Base-by-base conservation (phyloP, 2,329 filamentous ascomycete genomes). In the Cytospora piceae region DNA sequence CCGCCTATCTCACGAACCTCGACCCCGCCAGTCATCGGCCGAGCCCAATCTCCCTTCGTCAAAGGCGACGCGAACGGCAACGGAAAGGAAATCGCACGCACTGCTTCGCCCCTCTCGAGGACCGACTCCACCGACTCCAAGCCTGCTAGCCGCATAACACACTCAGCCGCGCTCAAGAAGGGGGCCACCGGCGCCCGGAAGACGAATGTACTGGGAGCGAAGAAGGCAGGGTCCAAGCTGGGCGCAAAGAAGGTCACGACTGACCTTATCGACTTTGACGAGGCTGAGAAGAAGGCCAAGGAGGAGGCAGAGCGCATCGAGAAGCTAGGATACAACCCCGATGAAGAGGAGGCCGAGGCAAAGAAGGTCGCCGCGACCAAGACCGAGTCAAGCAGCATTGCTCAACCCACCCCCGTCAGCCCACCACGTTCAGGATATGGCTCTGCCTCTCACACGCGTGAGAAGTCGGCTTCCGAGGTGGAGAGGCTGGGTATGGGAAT, bases 281-380 rank as follows among this genome's bases (percentile, higher is more conserved):
- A 94, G 77, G 95, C 94, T 3, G 95, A 99, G 83, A 93, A 92
- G 78, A 97, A 96, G 80, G 95, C 95, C 53, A 96, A 94, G 77
- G 95, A 98, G 78, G 95, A 99, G 78, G 95, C 94, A 3, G 95
- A 98, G 78, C 90, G 95, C 71, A 95, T 97, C 75, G 93, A 90
- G 76, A 97, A 96, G 80, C 83, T 99, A 27, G 95, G 95, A 49
- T 99, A 99, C 74, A 93, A 99, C 73, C 93, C 94, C 0, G 91
- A 97, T 69, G 94, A 96, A 77, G 85, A 85, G 71, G 85, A 77
- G 56, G 77, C 79, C 14, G 80, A 78, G 29, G 76, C 79, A 69
- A 77, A 79, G 68, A 77, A 77, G 39, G 71, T 76, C 39, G 77
- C 80, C 27, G 77, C 76, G 55, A 74, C 75, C 46, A 82, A 86